Percentiles rank a stretch among this genome's conserved stretches.
phyloP scores from a whole-genome alignment of 768 basidiomycete species.

The Sporobolomyces phaffii region DNA sequence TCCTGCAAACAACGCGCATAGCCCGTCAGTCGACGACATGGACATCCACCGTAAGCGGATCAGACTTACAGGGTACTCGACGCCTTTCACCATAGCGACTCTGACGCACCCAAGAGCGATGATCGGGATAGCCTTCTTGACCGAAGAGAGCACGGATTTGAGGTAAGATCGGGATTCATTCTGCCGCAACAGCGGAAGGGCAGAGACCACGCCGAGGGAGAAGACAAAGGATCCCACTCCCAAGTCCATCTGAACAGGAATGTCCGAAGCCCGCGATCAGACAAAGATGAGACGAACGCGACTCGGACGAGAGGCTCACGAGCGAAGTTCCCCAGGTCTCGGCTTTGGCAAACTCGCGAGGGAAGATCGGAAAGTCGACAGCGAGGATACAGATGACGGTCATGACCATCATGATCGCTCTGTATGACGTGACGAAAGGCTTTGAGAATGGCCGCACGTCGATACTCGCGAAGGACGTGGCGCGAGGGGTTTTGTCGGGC shows the following conservation, averaged over 20 bases:
- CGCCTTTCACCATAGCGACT: conserved; percentile 79
- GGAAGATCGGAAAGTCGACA: conserved; percentile 91
- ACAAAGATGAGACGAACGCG: neutral
- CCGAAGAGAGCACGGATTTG: conserved; percentile 51
- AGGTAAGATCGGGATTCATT: conserved; percentile 45
- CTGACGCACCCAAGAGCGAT: conserved; percentile 68
- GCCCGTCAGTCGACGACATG: neutral
- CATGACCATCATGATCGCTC: conserved; percentile 92
- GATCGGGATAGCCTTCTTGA: conserved; percentile 63
- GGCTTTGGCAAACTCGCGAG: conserved; percentile 78
- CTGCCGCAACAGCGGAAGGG: conserved; percentile 67
- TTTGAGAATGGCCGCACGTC: conserved; percentile 49
- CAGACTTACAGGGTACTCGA: conserved; percentile 76
- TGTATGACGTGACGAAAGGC: conserved; percentile 75
- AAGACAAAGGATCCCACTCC: conserved; percentile 98
- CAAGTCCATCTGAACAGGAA: conserved; percentile 98
- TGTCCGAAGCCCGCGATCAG: no score
- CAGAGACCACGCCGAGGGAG: conserved; percentile 87
- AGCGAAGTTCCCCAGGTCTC: conserved; percentile 92
- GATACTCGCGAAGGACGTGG: neutral
- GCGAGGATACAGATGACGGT: conserved; percentile 85
- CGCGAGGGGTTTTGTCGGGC: neutral
- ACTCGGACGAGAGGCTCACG: conserved; percentile 51
- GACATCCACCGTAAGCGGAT: neutral
- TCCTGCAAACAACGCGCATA: conserved; percentile 53